Conservation (phyloP, 257 asterid genomes). For the Misopates orontium region DNA sequence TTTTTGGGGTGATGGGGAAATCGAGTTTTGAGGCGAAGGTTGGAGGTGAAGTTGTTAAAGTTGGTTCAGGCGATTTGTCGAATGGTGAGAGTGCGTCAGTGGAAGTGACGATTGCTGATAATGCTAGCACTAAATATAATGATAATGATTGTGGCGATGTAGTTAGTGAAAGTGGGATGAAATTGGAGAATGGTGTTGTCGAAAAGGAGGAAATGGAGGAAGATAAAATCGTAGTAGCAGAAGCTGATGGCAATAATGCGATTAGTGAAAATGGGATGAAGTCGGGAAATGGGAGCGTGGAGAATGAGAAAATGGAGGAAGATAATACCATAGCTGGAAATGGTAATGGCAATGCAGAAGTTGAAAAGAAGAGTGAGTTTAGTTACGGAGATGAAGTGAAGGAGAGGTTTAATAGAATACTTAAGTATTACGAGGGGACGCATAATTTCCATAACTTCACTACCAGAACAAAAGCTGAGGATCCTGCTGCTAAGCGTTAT, state of each 20-base stretch:
- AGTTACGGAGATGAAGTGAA: constrained; percentile 64
- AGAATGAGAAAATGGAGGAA: no score
- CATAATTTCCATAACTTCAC: constrained; percentile 96
- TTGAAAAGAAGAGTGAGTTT: constrained; percentile 45
- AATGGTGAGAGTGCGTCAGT: constrained; percentile 29
- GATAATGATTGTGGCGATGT: neutral
- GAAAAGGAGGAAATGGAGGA: constrained; percentile 32
- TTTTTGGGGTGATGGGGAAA: constrained; percentile 72
- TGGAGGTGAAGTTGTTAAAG: neutral
- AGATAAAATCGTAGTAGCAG: constrained; percentile 27
- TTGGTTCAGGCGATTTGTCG: constrained; percentile 40
- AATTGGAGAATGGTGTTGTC: constrained; percentile 28
- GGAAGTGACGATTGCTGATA: constrained; percentile 20
- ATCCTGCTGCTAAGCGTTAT: constrained; percentile 81
- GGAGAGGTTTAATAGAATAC: constrained; percentile 76
- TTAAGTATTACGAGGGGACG: constrained; percentile 76
- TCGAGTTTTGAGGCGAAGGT: constrained; percentile 37
- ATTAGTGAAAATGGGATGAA: no score
- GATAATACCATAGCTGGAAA: no score
- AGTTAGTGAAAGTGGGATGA: constrained; percentile 24
- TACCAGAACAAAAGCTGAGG: constrained; percentile 86
- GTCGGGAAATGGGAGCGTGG: no score
- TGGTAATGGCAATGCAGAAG: constrained; percentile 14
- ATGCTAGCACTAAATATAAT: constrained; percentile 22
- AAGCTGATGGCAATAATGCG: constrained; percentile 12